A percentile compares a stretch with the other conserved stretches of the same genome.
phyloP scores from a whole-genome alignment of 2,329 filamentous ascomycete species.

The Calonectria hongkongensis region DNA sequence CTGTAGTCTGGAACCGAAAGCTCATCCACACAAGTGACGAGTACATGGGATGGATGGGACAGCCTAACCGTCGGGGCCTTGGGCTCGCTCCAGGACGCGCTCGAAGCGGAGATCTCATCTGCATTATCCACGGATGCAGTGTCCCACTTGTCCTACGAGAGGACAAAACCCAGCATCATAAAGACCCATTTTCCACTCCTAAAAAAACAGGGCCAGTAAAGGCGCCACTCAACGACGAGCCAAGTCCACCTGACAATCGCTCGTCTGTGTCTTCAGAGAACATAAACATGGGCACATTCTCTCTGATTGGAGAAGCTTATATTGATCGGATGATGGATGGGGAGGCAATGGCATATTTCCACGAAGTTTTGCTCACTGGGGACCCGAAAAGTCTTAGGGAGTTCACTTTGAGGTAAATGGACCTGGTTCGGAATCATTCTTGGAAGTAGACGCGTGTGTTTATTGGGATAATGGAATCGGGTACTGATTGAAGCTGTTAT shows the following conservation, averaged over 20 bases:
- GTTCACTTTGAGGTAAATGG: background rate
- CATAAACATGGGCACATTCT: background rate
- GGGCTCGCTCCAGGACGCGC: background rate
- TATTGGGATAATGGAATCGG: too few species aligned
- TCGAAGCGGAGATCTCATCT: background rate
- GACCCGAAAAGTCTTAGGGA: background rate
- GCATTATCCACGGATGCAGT: slow-evolving; percentile 10
- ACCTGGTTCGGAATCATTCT: background rate
- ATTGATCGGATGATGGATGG: slow-evolving; percentile 17
- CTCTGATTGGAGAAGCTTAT: background rate
- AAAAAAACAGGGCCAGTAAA: background rate
- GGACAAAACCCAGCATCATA: background rate
- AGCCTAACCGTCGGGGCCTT: background rate
- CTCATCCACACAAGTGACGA: background rate
- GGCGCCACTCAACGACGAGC: background rate
- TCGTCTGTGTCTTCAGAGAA: background rate
- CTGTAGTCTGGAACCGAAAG: slow-evolving; percentile 2
- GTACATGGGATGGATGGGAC: slow-evolving; percentile 10
- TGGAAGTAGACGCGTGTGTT: background rate
- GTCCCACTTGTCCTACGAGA: background rate
- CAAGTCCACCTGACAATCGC: background rate
- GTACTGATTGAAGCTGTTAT: background rate
- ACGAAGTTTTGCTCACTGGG: background rate
- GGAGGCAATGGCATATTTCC: background rate
- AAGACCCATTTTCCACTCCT: background rate